Conservation (phyloP, 2,329 filamentous ascomycete genomes). For the Madurella mycetomatis region DNA sequence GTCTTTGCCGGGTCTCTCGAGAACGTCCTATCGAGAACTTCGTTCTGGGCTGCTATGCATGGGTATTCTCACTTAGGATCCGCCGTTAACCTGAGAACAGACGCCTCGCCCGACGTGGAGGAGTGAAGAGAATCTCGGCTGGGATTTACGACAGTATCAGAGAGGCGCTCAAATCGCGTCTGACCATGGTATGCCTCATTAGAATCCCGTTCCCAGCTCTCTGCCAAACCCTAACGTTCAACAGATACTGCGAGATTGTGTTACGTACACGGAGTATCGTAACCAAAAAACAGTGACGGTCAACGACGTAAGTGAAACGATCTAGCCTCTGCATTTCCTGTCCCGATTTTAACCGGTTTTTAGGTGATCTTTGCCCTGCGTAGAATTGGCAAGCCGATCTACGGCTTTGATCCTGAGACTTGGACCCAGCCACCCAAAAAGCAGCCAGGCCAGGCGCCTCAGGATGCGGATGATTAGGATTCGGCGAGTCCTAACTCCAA, state of each 20-base stretch:
- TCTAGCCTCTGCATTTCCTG: too few species aligned
- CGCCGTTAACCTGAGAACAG: slow-evolving; percentile 33
- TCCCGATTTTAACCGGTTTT: slow-evolving; percentile 4
- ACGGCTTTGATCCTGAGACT: slow-evolving; percentile 51
- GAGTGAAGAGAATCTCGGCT: slow-evolving; percentile 67
- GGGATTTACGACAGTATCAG: slow-evolving; percentile 61
- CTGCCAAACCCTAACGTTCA: slow-evolving; percentile 10
- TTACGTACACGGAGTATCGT: slow-evolving; percentile 49
- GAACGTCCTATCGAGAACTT: too few species aligned
- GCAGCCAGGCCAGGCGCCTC: background rate
- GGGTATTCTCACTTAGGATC: too few species aligned
- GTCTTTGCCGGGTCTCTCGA: too few species aligned
- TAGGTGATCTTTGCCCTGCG: slow-evolving; percentile 53
- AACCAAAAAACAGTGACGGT: slow-evolving; percentile 59
- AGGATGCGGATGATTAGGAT: background rate
- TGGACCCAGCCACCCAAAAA: slow-evolving; percentile 21
- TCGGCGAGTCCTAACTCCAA: too few species aligned
- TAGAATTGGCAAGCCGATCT: slow-evolving; percentile 49
- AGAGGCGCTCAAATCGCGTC: slow-evolving; percentile 42
- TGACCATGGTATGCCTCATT: slow-evolving; percentile 41
- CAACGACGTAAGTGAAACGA: slow-evolving; percentile 48
- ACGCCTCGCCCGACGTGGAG: slow-evolving; percentile 69
- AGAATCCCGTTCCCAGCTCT: background rate
- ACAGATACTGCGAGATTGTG: slow-evolving; percentile 50
- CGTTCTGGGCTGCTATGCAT: too few species aligned